These are phyloP conservation scores for Pyrus hybrid DNA, from an alignment of 331 rosid species.

Conservation along the genomic window DNA sequence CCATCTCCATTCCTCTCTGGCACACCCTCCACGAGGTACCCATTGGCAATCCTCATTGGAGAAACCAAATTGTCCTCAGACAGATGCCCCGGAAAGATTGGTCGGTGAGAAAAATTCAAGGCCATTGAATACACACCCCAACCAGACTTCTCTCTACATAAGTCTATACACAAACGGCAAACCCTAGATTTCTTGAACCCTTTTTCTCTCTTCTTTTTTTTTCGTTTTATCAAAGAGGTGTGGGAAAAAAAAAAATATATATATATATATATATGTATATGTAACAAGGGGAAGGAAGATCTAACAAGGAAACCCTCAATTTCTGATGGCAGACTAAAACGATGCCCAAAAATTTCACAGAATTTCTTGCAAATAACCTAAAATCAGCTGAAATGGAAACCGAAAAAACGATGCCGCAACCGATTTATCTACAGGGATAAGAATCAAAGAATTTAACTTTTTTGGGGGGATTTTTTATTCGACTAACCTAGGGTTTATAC, in stretches of 20 bases:
- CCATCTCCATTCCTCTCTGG: constrained; percentile 46
- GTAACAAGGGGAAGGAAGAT: constrained; percentile 15
- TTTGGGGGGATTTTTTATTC: background rate
- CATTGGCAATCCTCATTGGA: constrained; percentile 59
- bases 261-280: too few species aligned
- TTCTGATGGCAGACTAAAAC: constrained; percentile 89
- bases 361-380: constrained; percentile 50
- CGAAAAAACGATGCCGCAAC: constrained; percentile 15
- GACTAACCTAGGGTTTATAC: constrained; percentile 16
- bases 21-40: constrained; percentile 46
- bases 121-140: constrained; percentile 47
- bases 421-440: constrained; percentile 26
- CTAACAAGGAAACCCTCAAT: constrained; percentile 80
- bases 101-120: constrained; percentile 71
- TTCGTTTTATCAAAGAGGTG: background rate
- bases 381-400: constrained; percentile 12
- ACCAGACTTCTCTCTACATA: constrained; percentile 10
- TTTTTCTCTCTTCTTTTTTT: background rate
- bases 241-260: background rate
- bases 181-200: constrained; percentile 23
- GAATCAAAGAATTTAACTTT: constrained; percentile 26
- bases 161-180: constrained; percentile 2
- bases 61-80: constrained; percentile 65
- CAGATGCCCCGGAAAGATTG: constrained; percentile 42
- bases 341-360: constrained; percentile 85